Base-by-base conservation (phyloP, 768 basidiomycete genomes). In the Auriscalpium vulgare region DNA sequence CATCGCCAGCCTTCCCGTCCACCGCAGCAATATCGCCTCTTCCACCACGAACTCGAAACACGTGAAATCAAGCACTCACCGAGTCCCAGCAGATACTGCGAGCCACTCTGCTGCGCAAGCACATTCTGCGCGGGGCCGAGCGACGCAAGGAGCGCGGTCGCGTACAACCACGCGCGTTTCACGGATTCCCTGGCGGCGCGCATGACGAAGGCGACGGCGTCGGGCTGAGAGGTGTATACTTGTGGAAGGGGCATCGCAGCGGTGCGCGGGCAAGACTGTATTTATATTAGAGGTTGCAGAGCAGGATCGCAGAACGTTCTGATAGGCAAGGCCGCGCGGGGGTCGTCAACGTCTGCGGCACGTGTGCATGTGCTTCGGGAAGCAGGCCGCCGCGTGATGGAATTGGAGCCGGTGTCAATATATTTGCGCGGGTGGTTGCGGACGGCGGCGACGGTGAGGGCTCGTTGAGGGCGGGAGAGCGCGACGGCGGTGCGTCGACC, bases 71-170 rank as follows among this genome's bases (percentile, higher is more conserved):
- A 54, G 19, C 9, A 66, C 77, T 71, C 67, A 81, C 83, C 83
- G 8, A 86, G 72, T 9, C 82, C 83, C 17, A 85, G 66, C 34
- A 84, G 70, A 67, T 84, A 83, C 64, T 54, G 47, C 6, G 47
- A 43, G 6, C 35, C 53, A 16, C 51, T 50, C 16, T 47, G 77
- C 56, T 16, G 75, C 44, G 66, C 74, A 10, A 69, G 68, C 49
- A 67, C 73, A 34, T 61, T 59, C 58, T 73, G 71, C 11, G 72
- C 54, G 3, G 68, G 70, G 11, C 63, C 51, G 5, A 58, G 56
- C 10, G 60, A 57, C 14, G 48, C 37, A 10, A 57, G 34, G 21
- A 56, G 47, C 6, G 50, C 35, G 6, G 60, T 53, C 19, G 44
- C 50, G 53, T 35, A 53, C 11, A 59, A 23, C 47, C 52, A 56